Evolutionary conservation across 768 basidiomycete species (phyloP), one percentile per base, ranked within the genome.

Genomic region (Kwoniella sp.): DNA sequence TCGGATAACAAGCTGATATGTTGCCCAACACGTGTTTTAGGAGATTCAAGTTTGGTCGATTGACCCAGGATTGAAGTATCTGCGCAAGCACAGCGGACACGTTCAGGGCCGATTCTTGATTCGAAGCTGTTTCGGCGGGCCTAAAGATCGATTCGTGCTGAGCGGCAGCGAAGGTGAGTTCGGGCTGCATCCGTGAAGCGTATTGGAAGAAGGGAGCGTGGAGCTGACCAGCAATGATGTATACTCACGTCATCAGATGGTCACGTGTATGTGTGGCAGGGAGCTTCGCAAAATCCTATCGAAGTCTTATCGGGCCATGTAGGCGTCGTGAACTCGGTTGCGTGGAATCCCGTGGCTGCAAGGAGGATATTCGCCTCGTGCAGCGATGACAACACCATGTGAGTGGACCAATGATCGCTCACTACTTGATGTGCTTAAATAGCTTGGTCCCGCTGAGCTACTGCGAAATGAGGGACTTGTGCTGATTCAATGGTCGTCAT

Each of bases 211-310:
- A 28, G 25, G 53, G 22, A 8, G 4, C 8, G 47, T 48, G 7
- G 28, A n/a, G 52, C 9, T 53, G 52, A 53, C 4, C 52, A 8
- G 26, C 9, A 4, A 7, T 50, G 47, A 7, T 5, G 5, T n/a
- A 50, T 50, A 13, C 34, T 34, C n/a, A 34, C 34, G 34, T 9
- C 29, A 58, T 29, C 77, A 98, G 96, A 99, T 81, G 87, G 89
- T 50, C 90, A 90, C 68, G 89, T 98, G 51, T 96, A 97, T 82
- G 86, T 97, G 37, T 99, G 95, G 94, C 91, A 97, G 79, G 87
- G 90, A 52, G 89, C 92, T 72, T 89, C 89, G 11, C 90, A 89
- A 1, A 83, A 85, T 2, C 84, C 94, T 50, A 84, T 98, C n/a
- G 92, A 96, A 79, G 85, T 88, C n/a, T 85, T 99, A 2, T 79